Evolutionary conservation across 495 filamentous ascomycete genomes (phyloP), one percentile per base, ranked within the genome.

Genomic region (Corynascus novoguineensis): DNA sequence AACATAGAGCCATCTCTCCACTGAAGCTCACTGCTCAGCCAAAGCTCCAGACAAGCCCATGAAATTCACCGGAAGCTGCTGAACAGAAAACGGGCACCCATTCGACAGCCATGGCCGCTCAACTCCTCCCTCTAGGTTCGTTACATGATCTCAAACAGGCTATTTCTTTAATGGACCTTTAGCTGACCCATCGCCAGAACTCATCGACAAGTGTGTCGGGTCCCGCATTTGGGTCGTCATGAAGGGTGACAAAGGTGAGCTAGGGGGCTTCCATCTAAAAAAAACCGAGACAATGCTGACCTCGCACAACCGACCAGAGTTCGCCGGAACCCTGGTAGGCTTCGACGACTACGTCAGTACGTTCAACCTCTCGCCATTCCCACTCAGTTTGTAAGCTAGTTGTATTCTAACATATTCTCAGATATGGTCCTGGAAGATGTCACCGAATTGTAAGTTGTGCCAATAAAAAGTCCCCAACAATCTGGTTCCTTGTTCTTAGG

Each of bases 341-440:
- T 98, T 97, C 64, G 93, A 98, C 71, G 93, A 98, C 81, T 98
- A 96, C 76, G 93, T 98, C 78, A 98, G 91, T 96, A 84, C 74
- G 92, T 95, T 3, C 5, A 15, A 35, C 37, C 21, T 15, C 2
- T 25, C 29, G n/a, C n/a, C 49, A 17, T 12, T 14, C 27, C 2
- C 25, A n/a, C 27, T 17, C 19, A 7, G 27, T 35, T 17, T 12
- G 5, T 11, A 10, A 10, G 9, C 17, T 34, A 27, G 7, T 9
- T 44, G 22, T n/a, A 48, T 21, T 14, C n/a, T 3, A 19, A 4
- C 61, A 8, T 21, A n/a, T 6, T n/a, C n/a, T n/a, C 14, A 97
- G 92, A 97, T 70, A 98, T 98, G 92, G 93, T 97, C 19, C 72
- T 98, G 22, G 92, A 96, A 64, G 89, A 98, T 64, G 95, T 97